Evolutionary conservation across 169 alveolate genomes (phyloP), one percentile per base, ranked within the genome.

Genomic region (Hepatocystis sp.): DNA sequence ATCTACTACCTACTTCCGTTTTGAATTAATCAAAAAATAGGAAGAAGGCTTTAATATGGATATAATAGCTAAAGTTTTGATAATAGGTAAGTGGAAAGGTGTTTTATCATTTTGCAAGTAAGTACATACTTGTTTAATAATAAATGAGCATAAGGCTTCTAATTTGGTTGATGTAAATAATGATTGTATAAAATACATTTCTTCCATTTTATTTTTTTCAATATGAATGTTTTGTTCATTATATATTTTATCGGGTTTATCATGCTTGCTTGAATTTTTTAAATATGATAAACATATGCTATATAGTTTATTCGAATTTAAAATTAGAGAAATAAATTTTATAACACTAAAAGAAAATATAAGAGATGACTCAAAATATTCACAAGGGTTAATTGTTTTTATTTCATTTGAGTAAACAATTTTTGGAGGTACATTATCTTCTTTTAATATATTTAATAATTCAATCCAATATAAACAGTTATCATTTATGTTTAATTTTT

Each of bases 141-240:
- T 56, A 28, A 66, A 61, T 47, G 89, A 81, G 36, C 84, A 81
- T 19, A 81, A 53, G 3, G 89, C 89, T 52, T 81, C 89, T 30
- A 81, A 36, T 19, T 81, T 81, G 8, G 61, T 81, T 28, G 84
- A 60, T 34, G 63, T 81, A 32, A 21, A 47, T 21, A 81, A 53
- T 42, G 42, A 49, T 21, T 81, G 81, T 15, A 81, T 46, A 21
- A 32, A 51, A 36, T 47, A 81, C 32, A 55, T 64, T 36, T 81
- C 89, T 42, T 64, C 63, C 39, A 64, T 81, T 34, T 32, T 17
- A 46, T 23, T 25, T 11, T 36, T 44, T 3, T 42, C 7, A 10
- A 36, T 5, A 10, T 5, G 10, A 36, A 36, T 5, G 47, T 36
- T 53, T 34, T 8, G 1, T 53, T 21, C 27, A 32, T 13, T 66